Percentiles rank a stretch among this genome's conserved stretches.
phyloP scores from a whole-genome alignment of 371 early-diverging fungal species.

The Cokeromyces recurvatus region DNA sequence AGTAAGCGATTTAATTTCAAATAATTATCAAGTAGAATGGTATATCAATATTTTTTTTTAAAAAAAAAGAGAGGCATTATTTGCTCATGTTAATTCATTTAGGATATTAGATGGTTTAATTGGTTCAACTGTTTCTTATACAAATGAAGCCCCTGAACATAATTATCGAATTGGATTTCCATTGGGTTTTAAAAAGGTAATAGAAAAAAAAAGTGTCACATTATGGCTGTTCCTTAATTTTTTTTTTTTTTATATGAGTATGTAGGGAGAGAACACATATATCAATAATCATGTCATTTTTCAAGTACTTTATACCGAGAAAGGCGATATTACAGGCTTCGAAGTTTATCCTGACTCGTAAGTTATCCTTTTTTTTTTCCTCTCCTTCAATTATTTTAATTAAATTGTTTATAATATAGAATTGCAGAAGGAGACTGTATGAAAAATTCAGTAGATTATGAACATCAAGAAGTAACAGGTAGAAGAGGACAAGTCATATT shows the following conservation, averaged over 20 bases:
- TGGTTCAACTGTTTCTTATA: slow-evolving; percentile 45
- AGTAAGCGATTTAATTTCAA: slow-evolving; percentile 28
- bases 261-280: slow-evolving; percentile 12
- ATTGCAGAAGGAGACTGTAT: slow-evolving; percentile 32
- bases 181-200: slow-evolving; percentile 29
- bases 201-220: too few relatives aligned
- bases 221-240: too few relatives aligned
- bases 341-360: slow-evolving; percentile 51
- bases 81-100: background rate
- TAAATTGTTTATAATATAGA: too few relatives aligned
- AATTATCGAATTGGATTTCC: slow-evolving; percentile 46
- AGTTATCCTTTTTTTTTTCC: background rate
- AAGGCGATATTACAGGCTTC: slow-evolving; percentile 31
- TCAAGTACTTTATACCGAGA: slow-evolving; percentile 28
- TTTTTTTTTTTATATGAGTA: background rate
- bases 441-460: slow-evolving; percentile 30
- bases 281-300: slow-evolving; percentile 45
- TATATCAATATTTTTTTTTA: too few relatives aligned
- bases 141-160: slow-evolving; percentile 40
- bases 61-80: background rate
- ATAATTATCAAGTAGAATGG: slow-evolving; percentile 47
- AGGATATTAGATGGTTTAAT: slow-evolving; percentile 44
- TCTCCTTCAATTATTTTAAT: too few relatives aligned
- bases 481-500: slow-evolving; percentile 23
- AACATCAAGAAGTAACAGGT: slow-evolving; percentile 31